A percentile compares a stretch with the other conserved stretches of the same genome.
Evolutionary conservation across 257 asterid species (phyloP).

Genomic region (Petrea volubilis): DNA sequence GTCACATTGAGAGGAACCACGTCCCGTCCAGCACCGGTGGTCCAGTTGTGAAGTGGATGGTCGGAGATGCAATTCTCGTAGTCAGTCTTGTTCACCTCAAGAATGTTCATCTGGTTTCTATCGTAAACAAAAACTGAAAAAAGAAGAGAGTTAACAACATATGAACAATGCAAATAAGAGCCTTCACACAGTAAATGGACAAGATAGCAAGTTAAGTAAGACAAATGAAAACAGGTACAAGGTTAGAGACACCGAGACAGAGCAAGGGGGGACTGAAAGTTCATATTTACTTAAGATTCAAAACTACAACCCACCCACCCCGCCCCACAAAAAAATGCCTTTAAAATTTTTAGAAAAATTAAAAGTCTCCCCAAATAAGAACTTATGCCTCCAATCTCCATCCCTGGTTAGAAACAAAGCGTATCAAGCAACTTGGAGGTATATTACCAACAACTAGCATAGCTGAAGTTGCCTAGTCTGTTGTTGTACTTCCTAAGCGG

Average conservation of each 20-base stretch:
- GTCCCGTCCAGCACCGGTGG: slow-evolving; percentile 89
- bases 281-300: too few relatives aligned
- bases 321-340: too few relatives aligned
- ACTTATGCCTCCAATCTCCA: too few relatives aligned
- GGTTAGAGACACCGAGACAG: too few relatives aligned
- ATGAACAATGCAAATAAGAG: not conserved
- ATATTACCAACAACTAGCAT: too few relatives aligned
- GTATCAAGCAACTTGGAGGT: too few relatives aligned
- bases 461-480: not conserved
- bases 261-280: too few relatives aligned
- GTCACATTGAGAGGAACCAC: slow-evolving; percentile 88
- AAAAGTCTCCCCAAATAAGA: too few relatives aligned
- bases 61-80: slow-evolving; percentile 65
- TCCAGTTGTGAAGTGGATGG: slow-evolving; percentile 71
- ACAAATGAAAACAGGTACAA: not conserved
- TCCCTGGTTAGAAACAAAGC: too few relatives aligned
- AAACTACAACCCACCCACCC: too few relatives aligned
- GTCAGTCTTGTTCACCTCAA: slow-evolving; percentile 78
- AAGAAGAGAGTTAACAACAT: not conserved
- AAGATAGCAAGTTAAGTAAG: not conserved
- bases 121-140: slow-evolving; percentile 73
- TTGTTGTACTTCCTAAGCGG: not conserved
- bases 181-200: not conserved
- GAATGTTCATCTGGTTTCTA: slow-evolving; percentile 69
- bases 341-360: too few relatives aligned